These are phyloP conservation scores for Colletotrichum zoysiae DNA, from an alignment of 2,329 filamentous ascomycete species.

Conservation along the genomic window DNA sequence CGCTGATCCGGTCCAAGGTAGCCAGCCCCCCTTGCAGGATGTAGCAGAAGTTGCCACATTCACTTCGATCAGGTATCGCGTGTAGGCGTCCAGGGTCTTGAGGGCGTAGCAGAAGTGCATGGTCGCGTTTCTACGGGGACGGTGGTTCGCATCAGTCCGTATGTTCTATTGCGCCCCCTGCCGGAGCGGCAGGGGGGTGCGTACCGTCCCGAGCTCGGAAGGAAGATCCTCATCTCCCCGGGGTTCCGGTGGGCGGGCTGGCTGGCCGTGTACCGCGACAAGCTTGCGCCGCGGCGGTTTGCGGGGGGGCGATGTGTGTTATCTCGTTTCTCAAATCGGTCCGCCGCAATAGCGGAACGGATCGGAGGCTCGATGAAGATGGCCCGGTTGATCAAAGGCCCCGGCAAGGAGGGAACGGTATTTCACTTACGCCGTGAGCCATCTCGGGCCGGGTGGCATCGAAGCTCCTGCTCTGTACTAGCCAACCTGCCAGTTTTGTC, in stretches of 20 bases:
- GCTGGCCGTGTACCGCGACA: constrained; percentile 53
- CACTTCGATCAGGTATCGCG: constrained; percentile 19
- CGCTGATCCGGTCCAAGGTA: not conserved
- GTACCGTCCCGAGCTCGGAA: constrained; percentile 55
- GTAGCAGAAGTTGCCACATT: not conserved
- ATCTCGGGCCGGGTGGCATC: too few species aligned
- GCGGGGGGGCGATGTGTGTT: not conserved
- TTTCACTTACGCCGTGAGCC: too few species aligned
- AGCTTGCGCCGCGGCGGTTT: constrained; percentile 36
- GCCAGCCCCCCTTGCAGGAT: constrained; percentile 17
- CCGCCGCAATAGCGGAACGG: too few species aligned
- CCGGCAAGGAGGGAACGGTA: too few species aligned
- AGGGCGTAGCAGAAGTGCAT: constrained; percentile 52
- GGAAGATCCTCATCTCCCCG: constrained; percentile 51
- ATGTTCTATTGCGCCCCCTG: constrained; percentile 38
- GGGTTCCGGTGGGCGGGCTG: constrained; percentile 50
- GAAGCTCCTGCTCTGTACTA: too few species aligned
- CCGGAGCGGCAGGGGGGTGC: not conserved
- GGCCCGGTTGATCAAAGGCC: not conserved
- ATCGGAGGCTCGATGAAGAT: too few species aligned
- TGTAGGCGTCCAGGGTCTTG: constrained; percentile 46
- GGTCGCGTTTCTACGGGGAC: constrained; percentile 47
- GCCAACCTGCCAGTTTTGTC: too few species aligned
- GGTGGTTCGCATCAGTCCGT: too few species aligned
- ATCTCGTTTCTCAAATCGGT: not conserved